These are phyloP conservation scores for Aechmea fasciata DNA, from an alignment of 176 grass and related monocot genomes.

Conservation along the genomic window DNA sequence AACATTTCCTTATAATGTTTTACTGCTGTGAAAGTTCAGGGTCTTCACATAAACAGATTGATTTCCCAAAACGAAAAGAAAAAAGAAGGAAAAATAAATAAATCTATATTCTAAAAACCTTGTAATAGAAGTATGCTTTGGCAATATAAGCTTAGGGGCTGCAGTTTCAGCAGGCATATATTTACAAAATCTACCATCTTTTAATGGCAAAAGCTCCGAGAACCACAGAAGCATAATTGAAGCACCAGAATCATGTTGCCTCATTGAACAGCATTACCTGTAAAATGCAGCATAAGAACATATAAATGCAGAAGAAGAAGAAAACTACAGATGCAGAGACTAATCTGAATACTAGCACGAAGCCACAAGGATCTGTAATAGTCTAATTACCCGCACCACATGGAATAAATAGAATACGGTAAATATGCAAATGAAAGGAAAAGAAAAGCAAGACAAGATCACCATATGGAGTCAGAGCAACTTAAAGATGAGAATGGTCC, in stretches of 20 bases:
- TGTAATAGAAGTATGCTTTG: not conserved
- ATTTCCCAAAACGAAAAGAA: not conserved
- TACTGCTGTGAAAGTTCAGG: not conserved
- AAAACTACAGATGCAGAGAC: too few species aligned
- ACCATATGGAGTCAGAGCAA: too few species aligned
- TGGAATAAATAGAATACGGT: too few species aligned
- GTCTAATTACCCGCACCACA: too few species aligned
- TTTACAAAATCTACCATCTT: slow-evolving; percentile 23
- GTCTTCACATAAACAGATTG: not conserved
- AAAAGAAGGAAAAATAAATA: not conserved
- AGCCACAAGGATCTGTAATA: too few species aligned
- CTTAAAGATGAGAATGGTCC: too few species aligned
- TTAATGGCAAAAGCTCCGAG: not conserved
- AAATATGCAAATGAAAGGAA: too few species aligned
- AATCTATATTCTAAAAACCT: not conserved
- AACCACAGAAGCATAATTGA: slow-evolving; percentile 8
- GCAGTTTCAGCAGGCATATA: slow-evolving; percentile 8
- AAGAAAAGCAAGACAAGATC: too few species aligned
- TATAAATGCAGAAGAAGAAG: too few species aligned
- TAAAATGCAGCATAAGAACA: not conserved
- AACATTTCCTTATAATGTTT: not conserved
- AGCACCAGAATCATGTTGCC: slow-evolving; percentile 19
- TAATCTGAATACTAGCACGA: too few species aligned
- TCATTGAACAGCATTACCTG: slow-evolving; percentile 61
- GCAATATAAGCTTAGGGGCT: not conserved